Percentiles rank a stretch among this genome's conserved stretches.
These are phyloP conservation scores for Nicotiana paniculata DNA, from an alignment of 257 asterid species.

Conservation along the genomic window DNA sequence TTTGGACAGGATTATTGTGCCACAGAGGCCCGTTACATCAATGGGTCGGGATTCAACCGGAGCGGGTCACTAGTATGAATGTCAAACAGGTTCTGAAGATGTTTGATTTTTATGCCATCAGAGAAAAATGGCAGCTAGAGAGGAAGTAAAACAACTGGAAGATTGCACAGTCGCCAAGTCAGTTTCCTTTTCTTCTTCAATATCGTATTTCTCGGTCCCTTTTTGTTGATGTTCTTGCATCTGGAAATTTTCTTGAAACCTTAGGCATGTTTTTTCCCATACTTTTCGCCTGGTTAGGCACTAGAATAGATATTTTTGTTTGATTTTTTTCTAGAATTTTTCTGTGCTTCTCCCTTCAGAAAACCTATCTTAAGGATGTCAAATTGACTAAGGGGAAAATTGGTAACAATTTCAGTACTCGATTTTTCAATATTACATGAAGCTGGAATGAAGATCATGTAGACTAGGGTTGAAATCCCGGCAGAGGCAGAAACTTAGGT, in stretches of 20 bases:
- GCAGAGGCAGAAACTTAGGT: neutral
- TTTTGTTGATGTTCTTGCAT: neutral
- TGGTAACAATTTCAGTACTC: neutral
- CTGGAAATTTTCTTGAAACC: neutral
- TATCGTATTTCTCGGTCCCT: neutral
- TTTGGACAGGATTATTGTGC: no score
- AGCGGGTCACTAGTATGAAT: neutral
- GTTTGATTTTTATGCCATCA: neutral
- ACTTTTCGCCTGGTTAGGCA: neutral
- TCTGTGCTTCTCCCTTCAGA: neutral
- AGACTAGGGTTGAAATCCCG: neutral
- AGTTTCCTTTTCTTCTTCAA: neutral
- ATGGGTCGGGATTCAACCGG: neutral
- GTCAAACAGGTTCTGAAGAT: neutral
- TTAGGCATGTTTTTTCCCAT: neutral
- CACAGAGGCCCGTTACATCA: neutral
- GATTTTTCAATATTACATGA: neutral
- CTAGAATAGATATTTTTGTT: neutral
- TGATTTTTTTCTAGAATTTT: neutral
- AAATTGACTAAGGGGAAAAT: neutral
- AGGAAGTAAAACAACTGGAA: slow-evolving; percentile 50
- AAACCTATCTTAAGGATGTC: neutral
- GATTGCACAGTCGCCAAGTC: slow-evolving; percentile 65
- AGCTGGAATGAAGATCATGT: neutral
- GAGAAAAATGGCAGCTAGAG: slow-evolving; percentile 40